Base-by-base conservation (phyloP, 169 alveolate species). In the Plasmodium adleri region DNA sequence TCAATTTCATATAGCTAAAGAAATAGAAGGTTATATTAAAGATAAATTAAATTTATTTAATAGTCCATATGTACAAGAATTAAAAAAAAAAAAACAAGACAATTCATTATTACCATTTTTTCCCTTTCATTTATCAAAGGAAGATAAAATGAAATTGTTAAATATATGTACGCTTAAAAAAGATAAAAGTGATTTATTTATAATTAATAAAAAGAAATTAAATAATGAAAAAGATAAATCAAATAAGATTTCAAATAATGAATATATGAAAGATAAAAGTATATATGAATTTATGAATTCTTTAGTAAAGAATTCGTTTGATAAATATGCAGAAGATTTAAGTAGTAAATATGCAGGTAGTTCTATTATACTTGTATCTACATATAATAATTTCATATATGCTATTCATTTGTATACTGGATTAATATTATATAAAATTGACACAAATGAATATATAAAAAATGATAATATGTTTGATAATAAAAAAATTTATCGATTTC, bases 371-470 rank as follows among this genome's bases (percentile, higher is more conserved):
- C 83, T 83, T 72, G 80, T 83, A 52, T 13, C 72, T 15, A 83
- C 91, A 32, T 59, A 45, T 50, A 83, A 83, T 43, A 67, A 83
- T 83, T 52, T 83, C 12, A 83, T 83, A 56, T 83, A 68, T 60
- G 91, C 91, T 49, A 56, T 83, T 63, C 91, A 83, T 68, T 26
- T 68, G 8, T 83, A 67, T 28, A 83, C 91, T 9, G 91, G 91
- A 4, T 54, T 83, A 12, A 83, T 83, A 52, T 32, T 83, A 56
- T 83, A 83, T 50, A 83, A 83, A 83, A 83, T 83, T 32, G 91
- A 83, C 59, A 72, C 72, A 39, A 83, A 83, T 83, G n/a, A 28
- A 56, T 68, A 39, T 83, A 15, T 39, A 67, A 83, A 73, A 56
- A 15, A 28, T 3, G 45, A 56, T 54, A 15, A 56, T 17, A 17